Evolutionary conservation across 2,329 filamentous ascomycete genomes (phyloP).

Genomic region (Aspergillus neotritici): DNA sequence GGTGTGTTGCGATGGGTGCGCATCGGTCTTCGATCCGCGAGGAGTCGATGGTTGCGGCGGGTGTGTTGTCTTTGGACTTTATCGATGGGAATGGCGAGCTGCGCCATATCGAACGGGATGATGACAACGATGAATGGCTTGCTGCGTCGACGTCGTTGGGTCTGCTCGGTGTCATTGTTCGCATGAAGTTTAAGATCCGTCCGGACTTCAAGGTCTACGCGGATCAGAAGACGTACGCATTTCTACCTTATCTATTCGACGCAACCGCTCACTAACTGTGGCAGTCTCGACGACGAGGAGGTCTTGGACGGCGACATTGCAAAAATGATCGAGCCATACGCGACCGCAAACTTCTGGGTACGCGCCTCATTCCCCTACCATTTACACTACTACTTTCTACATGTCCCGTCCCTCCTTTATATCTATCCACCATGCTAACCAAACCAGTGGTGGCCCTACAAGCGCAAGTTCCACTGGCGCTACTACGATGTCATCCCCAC

Average conservation of each 20-base stretch:
- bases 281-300: conserved; percentile 8
- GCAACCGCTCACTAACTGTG: too few relatives aligned
- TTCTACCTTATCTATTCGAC: too few relatives aligned
- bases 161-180: conserved; percentile 7
- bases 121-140: conserved; percentile 10
- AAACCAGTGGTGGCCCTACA: conserved; percentile 11
- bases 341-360: conserved; percentile 12
- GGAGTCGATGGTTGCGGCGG: conserved; percentile 10
- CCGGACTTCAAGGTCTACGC: conserved; percentile 13
- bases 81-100: conserved; percentile 7
- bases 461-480: conserved; percentile 12
- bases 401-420: too few relatives aligned
- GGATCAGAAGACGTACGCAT: conserved; percentile 9
- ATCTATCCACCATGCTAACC: too few relatives aligned
- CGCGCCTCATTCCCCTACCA: background rate
- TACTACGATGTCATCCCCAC: conserved; percentile 11
- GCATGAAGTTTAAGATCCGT: conserved; percentile 11
- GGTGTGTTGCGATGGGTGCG: conserved; percentile 11
- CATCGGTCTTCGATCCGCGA: conserved; percentile 11
- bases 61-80: conserved; percentile 7
- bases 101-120: conserved; percentile 9
- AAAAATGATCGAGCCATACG: conserved; percentile 9
- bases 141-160: conserved; percentile 11
- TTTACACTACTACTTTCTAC: too few relatives aligned
- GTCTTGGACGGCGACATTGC: conserved; percentile 10